These are phyloP conservation scores for Heterobasidion occidentale DNA, from an alignment of 1,284 basidiomycete genomes.

Conservation along the genomic window DNA sequence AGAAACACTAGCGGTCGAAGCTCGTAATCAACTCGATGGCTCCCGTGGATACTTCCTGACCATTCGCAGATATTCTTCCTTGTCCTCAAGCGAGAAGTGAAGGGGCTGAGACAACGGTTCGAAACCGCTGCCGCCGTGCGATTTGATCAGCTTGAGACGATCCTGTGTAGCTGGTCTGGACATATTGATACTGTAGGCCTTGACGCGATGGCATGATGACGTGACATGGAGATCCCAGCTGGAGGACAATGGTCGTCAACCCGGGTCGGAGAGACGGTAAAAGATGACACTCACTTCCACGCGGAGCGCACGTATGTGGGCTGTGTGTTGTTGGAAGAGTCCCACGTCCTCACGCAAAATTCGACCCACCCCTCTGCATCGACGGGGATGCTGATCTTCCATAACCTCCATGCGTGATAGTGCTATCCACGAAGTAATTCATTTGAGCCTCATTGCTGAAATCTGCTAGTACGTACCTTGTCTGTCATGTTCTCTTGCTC, in stretches of 20 bases:
- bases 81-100: conserved; percentile 30
- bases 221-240: conserved; percentile 54
- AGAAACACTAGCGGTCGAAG: too few relatives aligned
- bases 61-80: conserved; percentile 28
- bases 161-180: conserved; percentile 31
- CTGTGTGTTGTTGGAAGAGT: conserved; percentile 50
- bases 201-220: conserved; percentile 46
- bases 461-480: conserved; percentile 11
- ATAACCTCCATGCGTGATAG: conserved; percentile 48
- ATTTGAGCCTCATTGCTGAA: not conserved
- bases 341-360: conserved; percentile 52
- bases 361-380: conserved; percentile 53
- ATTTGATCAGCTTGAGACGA: conserved; percentile 32
- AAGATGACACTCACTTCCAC: conserved; percentile 37
- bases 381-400: conserved; percentile 43
- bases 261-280: not conserved
- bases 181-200: conserved; percentile 45
- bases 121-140: conserved; percentile 27
- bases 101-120: conserved; percentile 33
- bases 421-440: conserved; percentile 23
- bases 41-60: conserved; percentile 29
- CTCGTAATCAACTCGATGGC: conserved; percentile 11
- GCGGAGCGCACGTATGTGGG: conserved; percentile 48
- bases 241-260: not conserved
- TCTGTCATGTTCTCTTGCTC: conserved; percentile 38